Evolutionary conservation across 768 basidiomycete species (phyloP).

Genomic region (Lactifluus hygrophoroides): DNA sequence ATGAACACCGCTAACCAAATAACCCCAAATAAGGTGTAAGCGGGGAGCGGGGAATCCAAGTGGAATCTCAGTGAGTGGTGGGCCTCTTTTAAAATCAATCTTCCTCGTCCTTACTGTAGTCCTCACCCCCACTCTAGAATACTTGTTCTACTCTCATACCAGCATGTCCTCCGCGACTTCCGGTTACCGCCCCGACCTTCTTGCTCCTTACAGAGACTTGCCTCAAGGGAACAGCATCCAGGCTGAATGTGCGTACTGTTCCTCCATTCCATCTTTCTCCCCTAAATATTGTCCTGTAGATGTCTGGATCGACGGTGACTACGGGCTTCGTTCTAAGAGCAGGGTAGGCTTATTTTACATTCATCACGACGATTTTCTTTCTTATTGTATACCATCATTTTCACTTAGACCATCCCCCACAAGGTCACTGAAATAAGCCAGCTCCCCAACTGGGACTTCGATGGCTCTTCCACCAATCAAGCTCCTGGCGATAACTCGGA

Average conservation of each 20-base stretch:
- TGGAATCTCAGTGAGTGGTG: no score
- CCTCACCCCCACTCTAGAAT: not conserved
- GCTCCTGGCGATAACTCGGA: conserved; percentile 95
- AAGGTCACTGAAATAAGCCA: conserved; percentile 81
- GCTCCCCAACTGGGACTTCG: conserved; percentile 98
- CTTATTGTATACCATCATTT: not conserved
- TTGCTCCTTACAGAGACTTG: conserved; percentile 83
- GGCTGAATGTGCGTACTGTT: conserved; percentile 67
- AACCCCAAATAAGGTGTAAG: not conserved
- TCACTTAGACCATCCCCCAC: conserved; percentile 69
- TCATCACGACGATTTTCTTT: conserved; percentile 1
- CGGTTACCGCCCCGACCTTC: conserved; percentile 71
- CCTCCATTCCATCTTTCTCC: conserved; percentile 17
- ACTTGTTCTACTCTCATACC: not conserved
- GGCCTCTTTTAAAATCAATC: not conserved
- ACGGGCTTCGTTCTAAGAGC: conserved; percentile 93
- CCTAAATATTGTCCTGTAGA: conserved; percentile 41
- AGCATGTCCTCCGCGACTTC: not conserved
- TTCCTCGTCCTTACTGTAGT: not conserved
- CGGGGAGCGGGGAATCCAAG: not conserved
- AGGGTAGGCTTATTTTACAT: conserved; percentile 46
- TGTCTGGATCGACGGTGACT: conserved; percentile 97
- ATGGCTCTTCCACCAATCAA: conserved; percentile 96
- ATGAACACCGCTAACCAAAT: not conserved
- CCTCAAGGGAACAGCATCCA: conserved; percentile 88